A percentile compares a stretch with the other conserved stretches of the same genome.
Evolutionary conservation across 1,284 basidiomycete species (phyloP).

Genomic region (Lignosus rhinocerotis): DNA sequence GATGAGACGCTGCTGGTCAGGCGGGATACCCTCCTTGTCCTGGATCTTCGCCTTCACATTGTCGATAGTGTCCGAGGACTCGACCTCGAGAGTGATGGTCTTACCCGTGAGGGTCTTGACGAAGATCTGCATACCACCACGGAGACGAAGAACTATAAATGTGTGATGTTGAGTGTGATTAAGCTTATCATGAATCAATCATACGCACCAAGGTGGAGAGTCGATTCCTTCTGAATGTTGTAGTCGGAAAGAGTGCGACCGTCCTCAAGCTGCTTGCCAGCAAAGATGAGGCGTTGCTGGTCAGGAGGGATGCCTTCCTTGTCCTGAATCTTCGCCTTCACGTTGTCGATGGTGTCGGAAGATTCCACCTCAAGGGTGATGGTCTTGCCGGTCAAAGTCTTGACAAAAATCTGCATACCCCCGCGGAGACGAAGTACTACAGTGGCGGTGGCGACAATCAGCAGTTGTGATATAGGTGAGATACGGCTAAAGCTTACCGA

Average conservation of each 20-base stretch:
- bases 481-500: slow-evolving; percentile 15
- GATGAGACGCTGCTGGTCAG: slow-evolving; percentile 32
- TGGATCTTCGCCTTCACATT: slow-evolving; percentile 33
- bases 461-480: not conserved
- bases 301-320: slow-evolving; percentile 77
- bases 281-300: slow-evolving; percentile 85
- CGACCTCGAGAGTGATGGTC: slow-evolving; percentile 32
- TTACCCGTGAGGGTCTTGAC: slow-evolving; percentile 33
- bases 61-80: slow-evolving; percentile 32
- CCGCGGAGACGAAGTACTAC: slow-evolving; percentile 63
- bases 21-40: slow-evolving; percentile 32
- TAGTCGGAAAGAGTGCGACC: slow-evolving; percentile 58
- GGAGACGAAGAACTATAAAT: slow-evolving; percentile 32
- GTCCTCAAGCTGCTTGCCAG: slow-evolving; percentile 80
- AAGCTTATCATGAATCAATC: not conserved
- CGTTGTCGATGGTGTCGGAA: slow-evolving; percentile 52
- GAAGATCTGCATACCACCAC: slow-evolving; percentile 35
- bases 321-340: slow-evolving; percentile 55
- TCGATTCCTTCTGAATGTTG: slow-evolving; percentile 37
- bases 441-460: not conserved
- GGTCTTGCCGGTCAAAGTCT: slow-evolving; percentile 58
- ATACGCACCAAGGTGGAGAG: slow-evolving; percentile 32
- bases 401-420: slow-evolving; percentile 75
- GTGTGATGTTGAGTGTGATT: not conserved
- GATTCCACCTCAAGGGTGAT: slow-evolving; percentile 54